A percentile compares a stretch with the other conserved stretches of the same genome.
Conservation (phyloP, 371 early-diverging fungal species). For the Mucor irregularis region DNA sequence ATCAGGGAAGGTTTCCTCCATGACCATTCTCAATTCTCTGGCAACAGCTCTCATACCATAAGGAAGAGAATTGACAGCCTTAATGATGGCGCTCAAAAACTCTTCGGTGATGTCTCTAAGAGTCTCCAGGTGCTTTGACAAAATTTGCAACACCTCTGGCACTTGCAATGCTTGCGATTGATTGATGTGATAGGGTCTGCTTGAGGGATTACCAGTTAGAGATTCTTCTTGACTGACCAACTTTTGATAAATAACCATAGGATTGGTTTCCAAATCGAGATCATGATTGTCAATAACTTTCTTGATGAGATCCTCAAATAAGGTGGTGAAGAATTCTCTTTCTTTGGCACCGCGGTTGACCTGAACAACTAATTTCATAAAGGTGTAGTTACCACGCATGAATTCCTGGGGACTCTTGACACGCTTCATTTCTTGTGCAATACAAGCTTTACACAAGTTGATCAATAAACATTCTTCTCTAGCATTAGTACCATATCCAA, state of each 20-base stretch:
- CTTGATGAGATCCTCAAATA: conserved; percentile 80
- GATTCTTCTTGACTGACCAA: conserved; percentile 90
- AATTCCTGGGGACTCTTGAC: conserved; percentile 86
- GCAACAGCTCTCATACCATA: conserved; percentile 96
- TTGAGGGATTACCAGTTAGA: conserved; percentile 80
- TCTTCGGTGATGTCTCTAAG: conserved; percentile 77
- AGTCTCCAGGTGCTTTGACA: conserved; percentile 73
- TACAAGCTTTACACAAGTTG: conserved; percentile 90
- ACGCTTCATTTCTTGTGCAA: conserved; percentile 87
- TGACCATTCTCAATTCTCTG: conserved; percentile 78
- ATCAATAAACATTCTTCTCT: conserved; percentile 97
- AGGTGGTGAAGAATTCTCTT: conserved; percentile 83
- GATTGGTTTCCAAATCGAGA: conserved; percentile 91
- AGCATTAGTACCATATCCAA: conserved; percentile 93
- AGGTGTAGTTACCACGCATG: conserved; percentile 91
- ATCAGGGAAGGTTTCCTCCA: conserved; percentile 83
- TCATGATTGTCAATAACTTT: conserved; percentile 71
- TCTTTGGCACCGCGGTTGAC: conserved; percentile 96
- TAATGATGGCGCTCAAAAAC: conserved; percentile 81
- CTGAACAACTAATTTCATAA: conserved; percentile 93
- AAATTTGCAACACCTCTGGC: conserved; percentile 77
- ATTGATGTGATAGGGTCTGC: conserved; percentile 76
- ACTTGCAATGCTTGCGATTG: conserved; percentile 84
- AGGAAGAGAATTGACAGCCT: conserved; percentile 84
- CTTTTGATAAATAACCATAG: conserved; percentile 87